These are phyloP conservation scores for Talaromyces thailandensis DNA, from an alignment of 495 filamentous ascomycete species.

Conservation along the genomic window DNA sequence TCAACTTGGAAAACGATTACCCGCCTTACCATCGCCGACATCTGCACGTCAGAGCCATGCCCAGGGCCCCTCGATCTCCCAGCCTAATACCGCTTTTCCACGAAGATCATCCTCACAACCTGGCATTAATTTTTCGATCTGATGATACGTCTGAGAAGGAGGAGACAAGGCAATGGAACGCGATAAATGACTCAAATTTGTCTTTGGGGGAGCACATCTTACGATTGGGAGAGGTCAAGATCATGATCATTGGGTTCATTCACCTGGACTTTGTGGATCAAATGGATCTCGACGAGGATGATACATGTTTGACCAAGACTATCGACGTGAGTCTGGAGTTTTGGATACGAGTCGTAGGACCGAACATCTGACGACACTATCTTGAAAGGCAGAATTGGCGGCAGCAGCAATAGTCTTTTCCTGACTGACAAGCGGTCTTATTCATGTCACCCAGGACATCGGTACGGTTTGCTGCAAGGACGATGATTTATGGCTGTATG, in stretches of 20 bases:
- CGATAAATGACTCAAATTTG: background rate
- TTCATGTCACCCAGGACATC: background rate
- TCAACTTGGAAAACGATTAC: background rate
- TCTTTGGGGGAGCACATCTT: background rate
- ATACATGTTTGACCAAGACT: background rate
- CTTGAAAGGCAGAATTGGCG: background rate
- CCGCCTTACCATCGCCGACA: background rate
- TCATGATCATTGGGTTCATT: background rate
- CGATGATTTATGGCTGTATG: background rate
- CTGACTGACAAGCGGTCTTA: background rate
- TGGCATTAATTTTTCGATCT: background rate
- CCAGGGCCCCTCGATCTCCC: background rate
- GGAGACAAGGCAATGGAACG: background rate
- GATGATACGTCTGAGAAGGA: background rate
- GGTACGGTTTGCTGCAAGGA: background rate
- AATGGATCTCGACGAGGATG: background rate
- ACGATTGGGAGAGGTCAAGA: background rate
- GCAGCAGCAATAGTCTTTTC: background rate
- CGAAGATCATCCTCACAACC: background rate
- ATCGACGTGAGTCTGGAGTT: background rate
- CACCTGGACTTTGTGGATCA: background rate
- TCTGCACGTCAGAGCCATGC: background rate
- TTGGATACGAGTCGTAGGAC: background rate
- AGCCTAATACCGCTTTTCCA: background rate
- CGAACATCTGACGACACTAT: background rate